Base-by-base conservation (phyloP, 257 asterid species). In the Nicotiana sylvestris region DNA sequence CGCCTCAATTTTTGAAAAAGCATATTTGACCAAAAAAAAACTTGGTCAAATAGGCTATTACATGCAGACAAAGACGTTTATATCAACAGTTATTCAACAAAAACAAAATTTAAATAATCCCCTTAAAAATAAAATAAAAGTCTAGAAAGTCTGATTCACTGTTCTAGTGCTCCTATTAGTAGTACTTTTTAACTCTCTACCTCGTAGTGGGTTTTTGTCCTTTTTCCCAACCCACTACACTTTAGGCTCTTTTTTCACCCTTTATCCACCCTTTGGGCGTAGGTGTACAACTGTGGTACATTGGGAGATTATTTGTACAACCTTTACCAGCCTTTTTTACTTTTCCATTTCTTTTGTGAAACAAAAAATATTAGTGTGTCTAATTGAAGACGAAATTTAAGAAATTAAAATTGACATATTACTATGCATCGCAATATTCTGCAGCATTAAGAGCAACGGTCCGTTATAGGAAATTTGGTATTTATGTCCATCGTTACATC, bases 161-260 rank as follows among this genome's bases (percentile, higher is more conserved):
- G 37, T 39, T 69, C 79, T 57, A 15, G 27, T 72, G 37, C 65
- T 64, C 83, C 83, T 78, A 70, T 62, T 53, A n/a, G 77, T 35
- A 68, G 74, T 80, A 55, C 49, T 76, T 53, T 87, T 85, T 29
- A 30, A 43, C 66, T 9, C 70, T 66, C 43, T 82, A 33, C 29
- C 30, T 37, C 8, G 32, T 25, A 29, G 84, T 80, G 82, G 66
- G 12, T 29, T 65, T 51, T 81, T 76, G 57, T 64, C 84, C 83
- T 83, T 82, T 85, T 81, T 77, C 83, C 61, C 82, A 57, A 81
- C 90, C 87, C 86, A 90, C 91, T 88, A 87, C 30, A 82, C 67
- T 66, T 77, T 76, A 39, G 57, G 39, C 25, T 84, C 66, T 56
- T 68, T 81, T 78, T 66, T 27, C 29, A 70, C 2, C 61, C 33